Evolutionary conservation across 805 yeast genomes (phyloP).

Genomic region (Nakazawaea laoshanensis): DNA sequence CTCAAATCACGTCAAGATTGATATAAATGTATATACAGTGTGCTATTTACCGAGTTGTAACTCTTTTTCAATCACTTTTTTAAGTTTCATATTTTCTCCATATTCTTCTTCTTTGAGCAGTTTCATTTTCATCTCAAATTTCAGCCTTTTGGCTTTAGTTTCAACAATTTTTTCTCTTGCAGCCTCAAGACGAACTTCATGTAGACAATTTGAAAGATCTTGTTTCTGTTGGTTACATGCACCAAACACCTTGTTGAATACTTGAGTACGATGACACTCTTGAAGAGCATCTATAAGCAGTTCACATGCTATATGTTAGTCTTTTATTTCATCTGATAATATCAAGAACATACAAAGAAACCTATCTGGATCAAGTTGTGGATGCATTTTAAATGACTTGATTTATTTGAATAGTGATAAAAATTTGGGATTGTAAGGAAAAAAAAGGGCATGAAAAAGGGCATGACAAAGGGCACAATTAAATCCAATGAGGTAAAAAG

Average conservation of each 20-base stretch:
- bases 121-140: conserved; percentile 48
- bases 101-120: conserved; percentile 66
- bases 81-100: conserved; percentile 67
- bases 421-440: too few relatives aligned
- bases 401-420: too few relatives aligned
- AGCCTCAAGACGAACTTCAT: conserved; percentile 59
- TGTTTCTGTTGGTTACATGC: conserved; percentile 79
- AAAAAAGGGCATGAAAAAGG: too few relatives aligned
- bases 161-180: conserved; percentile 46
- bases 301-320: conserved; percentile 47
- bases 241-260: conserved; percentile 66
- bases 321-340: neutral
- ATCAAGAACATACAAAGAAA: conserved; percentile 19
- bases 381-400: conserved; percentile 17
- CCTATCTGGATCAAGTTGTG: conserved; percentile 21
- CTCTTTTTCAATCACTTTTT: conserved; percentile 53
- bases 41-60: conserved; percentile 14
- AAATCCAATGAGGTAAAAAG: too few relatives aligned
- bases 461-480: too few relatives aligned
- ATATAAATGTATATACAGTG: conserved; percentile 11
- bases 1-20: conserved; percentile 95
- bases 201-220: conserved; percentile 71
- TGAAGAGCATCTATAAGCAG: conserved; percentile 82
- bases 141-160: conserved; percentile 49
- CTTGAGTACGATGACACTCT: conserved; percentile 73